These are phyloP conservation scores for Monosporozyma aerobia DNA, from an alignment of 805 yeast genomes.

Conservation along the genomic window DNA sequence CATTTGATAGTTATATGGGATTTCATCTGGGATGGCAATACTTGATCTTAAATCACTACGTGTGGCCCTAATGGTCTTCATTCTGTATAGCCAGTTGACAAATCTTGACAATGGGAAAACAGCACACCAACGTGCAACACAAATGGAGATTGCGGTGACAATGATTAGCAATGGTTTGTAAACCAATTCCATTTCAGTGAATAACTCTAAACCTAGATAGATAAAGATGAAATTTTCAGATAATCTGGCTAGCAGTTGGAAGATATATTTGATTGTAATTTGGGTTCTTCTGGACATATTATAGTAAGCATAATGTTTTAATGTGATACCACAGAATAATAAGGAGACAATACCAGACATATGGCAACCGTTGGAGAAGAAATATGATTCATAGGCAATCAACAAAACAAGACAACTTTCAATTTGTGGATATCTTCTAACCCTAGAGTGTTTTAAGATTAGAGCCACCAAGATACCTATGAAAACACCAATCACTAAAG, in stretches of 20 bases:
- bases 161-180: slow-evolving; percentile 90
- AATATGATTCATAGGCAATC: slow-evolving; percentile 91
- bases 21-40: slow-evolving; percentile 61
- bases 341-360: slow-evolving; percentile 98
- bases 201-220: slow-evolving; percentile 84
- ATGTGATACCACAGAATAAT: slow-evolving; percentile 90
- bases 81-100: slow-evolving; percentile 67
- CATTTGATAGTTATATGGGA: slow-evolving; percentile 91
- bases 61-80: slow-evolving; percentile 41
- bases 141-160: slow-evolving; percentile 80
- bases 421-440: slow-evolving; percentile 91
- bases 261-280: slow-evolving; percentile 88
- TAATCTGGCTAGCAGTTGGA: slow-evolving; percentile 87
- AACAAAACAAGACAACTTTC: slow-evolving; percentile 88
- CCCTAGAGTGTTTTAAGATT: slow-evolving; percentile 82
- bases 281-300: slow-evolving; percentile 97
- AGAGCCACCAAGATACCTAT: slow-evolving; percentile 86
- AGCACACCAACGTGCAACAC: slow-evolving; percentile 94
- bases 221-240: slow-evolving; percentile 96
- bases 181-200: slow-evolving; percentile 92
- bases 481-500: slow-evolving; percentile 79
- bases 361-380: slow-evolving; percentile 97
- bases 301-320: slow-evolving; percentile 93
- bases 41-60: slow-evolving; percentile 14
- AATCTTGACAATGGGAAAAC: slow-evolving; percentile 87